Percentiles rank a stretch among this genome's conserved stretches.
Conservation (phyloP, 2,329 filamentous ascomycete species). For the Tolypocladium amazonense region DNA sequence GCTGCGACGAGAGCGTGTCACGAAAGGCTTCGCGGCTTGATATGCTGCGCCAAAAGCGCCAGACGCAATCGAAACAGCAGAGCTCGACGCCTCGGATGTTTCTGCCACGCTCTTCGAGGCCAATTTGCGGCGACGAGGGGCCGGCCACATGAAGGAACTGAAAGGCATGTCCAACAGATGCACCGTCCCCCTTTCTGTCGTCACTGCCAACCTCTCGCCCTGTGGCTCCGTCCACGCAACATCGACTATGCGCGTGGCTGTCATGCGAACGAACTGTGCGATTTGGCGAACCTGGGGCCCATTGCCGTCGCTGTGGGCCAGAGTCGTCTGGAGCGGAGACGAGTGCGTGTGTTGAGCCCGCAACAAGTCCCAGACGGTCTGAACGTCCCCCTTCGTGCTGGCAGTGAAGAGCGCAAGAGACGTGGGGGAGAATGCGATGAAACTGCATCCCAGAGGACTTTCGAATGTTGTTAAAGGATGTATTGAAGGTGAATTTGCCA, state of each 20-base stretch:
- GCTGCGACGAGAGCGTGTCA: conserved; percentile 43
- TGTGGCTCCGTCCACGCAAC: conserved; percentile 77
- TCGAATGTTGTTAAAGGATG: conserved; percentile 63
- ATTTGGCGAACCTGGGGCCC: conserved; percentile 67
- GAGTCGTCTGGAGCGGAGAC: conserved; percentile 43
- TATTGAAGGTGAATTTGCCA: conserved; percentile 40
- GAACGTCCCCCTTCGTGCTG: conserved; percentile 74
- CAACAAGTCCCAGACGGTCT: conserved; percentile 73
- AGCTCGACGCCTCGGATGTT: conserved; percentile 35
- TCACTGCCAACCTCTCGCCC: conserved; percentile 74
- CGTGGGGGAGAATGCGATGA: conserved; percentile 65
- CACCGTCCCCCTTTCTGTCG: conserved; percentile 90
- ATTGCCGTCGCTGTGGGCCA: conserved; percentile 30
- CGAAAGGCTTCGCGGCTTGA: conserved; percentile 53
- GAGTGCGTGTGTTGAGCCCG: conserved; percentile 52
- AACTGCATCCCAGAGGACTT: conserved; percentile 66
- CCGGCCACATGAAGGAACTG: conserved; percentile 80
- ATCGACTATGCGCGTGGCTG: conserved; percentile 81
- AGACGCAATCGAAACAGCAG: conserved; percentile 58
- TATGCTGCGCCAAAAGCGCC: conserved; percentile 61
- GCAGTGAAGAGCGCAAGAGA: conserved; percentile 68
- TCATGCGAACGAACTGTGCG: conserved; percentile 83
- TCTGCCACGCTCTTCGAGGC: conserved; percentile 33
- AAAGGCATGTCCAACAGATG: conserved; percentile 83
- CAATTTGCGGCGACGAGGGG: conserved; percentile 45